Percentiles rank a stretch among this genome's conserved stretches.
phyloP scores from a whole-genome alignment of 2,329 filamentous ascomycete genomes.

The Ophiocordyceps camponoti-leonardi region DNA sequence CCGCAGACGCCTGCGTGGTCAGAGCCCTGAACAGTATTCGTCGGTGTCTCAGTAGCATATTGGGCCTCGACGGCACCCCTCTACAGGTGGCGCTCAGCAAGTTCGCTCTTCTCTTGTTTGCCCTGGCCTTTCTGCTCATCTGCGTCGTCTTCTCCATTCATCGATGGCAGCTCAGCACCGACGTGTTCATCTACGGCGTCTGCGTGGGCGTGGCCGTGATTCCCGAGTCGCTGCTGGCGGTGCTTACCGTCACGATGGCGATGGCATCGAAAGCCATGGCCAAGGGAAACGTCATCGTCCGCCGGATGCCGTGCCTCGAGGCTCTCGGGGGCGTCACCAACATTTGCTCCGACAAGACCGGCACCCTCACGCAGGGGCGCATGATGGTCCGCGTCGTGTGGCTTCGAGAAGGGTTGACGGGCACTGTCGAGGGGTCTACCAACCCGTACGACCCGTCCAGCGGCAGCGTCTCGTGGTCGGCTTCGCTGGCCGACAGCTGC shows the following conservation, averaged over 20 bases:
- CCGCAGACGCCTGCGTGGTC: conserved; percentile 22
- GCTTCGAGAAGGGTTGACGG: conserved; percentile 35
- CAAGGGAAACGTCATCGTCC: conserved; percentile 45
- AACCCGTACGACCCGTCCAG: conserved; percentile 45
- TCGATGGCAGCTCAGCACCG: conserved; percentile 32
- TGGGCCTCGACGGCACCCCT: conserved; percentile 60
- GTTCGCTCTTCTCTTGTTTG: conserved; percentile 67
- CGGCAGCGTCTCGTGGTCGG: conserved; percentile 30
- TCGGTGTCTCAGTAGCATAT: conserved; percentile 30
- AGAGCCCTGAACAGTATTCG: conserved; percentile 22
- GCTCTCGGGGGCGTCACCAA: conserved; percentile 53
- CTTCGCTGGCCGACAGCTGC: conserved; percentile 18
- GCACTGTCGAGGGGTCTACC: conserved; percentile 34
- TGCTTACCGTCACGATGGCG: conserved; percentile 55
- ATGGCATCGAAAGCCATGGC: conserved; percentile 49
- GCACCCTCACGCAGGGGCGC: conserved; percentile 47
- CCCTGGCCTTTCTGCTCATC: conserved; percentile 44
- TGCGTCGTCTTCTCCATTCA: conserved; percentile 45
- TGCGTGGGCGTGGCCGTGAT: conserved; percentile 47
- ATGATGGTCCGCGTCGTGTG: conserved; percentile 49
- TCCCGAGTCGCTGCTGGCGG: conserved; percentile 49
- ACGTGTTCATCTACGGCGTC: conserved; percentile 44
- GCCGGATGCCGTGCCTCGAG: conserved; percentile 47
- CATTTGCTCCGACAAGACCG: conserved; percentile 56
- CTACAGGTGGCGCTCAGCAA: conserved; percentile 74